Evolutionary conservation across 2,329 filamentous ascomycete genomes (phyloP).

Genomic region (Fusarium globosum): DNA sequence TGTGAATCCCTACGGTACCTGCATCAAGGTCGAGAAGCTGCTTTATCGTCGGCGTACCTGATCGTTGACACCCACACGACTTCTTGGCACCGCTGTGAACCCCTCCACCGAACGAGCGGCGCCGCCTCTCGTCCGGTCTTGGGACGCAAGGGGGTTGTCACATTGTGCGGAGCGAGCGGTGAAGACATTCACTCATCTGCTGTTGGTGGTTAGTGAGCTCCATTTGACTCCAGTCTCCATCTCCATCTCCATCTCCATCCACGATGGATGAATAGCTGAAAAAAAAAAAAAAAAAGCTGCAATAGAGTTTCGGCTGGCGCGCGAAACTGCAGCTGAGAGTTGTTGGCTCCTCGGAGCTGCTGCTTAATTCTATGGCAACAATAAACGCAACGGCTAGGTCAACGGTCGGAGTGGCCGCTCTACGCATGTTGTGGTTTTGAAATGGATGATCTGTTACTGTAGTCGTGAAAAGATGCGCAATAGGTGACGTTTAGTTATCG

Average conservation of each 20-base stretch:
- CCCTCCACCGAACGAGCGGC: slow-evolving; percentile 21
- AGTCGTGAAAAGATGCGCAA: slow-evolving; percentile 14
- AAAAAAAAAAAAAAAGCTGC: neutral
- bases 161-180: slow-evolving; percentile 27
- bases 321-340: slow-evolving; percentile 5
- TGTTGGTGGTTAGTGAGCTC: slow-evolving; percentile 5
- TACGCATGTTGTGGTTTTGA: neutral
- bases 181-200: slow-evolving; percentile 20
- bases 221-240: neutral
- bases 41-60: slow-evolving; percentile 12
- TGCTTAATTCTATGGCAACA: neutral
- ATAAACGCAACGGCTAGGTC: neutral
- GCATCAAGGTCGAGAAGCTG: slow-evolving; percentile 3
- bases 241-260: neutral
- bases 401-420: neutral
- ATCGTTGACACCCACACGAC: slow-evolving; percentile 23
- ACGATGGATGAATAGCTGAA: slow-evolving; percentile 2
- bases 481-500: slow-evolving; percentile 30
- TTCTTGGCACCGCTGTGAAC: slow-evolving; percentile 3
- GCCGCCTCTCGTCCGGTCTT: slow-evolving; percentile 19
- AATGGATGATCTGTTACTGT: slow-evolving; percentile 32
- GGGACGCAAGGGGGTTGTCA: slow-evolving; percentile 34
- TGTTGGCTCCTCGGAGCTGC: slow-evolving; percentile 5
- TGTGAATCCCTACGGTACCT: slow-evolving; percentile 9
- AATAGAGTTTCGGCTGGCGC: slow-evolving; percentile 32